A percentile compares a stretch with the other conserved stretches of the same genome.
Conservation (phyloP, 306 rosid genomes). For the Cercis canadensis region DNA sequence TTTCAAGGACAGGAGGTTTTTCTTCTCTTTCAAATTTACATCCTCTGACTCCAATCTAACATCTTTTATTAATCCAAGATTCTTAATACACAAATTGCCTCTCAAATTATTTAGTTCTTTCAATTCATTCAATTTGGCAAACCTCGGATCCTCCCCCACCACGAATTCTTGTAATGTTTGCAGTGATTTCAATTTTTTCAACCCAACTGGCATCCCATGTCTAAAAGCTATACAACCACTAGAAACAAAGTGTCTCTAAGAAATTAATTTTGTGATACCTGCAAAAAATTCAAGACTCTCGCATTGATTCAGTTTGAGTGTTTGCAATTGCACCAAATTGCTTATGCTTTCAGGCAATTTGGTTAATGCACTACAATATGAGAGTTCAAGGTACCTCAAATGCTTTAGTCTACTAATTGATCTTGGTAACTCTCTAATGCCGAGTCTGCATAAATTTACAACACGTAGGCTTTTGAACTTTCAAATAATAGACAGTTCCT, state of each 20-base stretch:
- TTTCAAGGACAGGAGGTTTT: neutral
- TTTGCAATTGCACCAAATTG: too few species aligned
- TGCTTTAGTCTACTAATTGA: neutral
- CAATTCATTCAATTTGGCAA: neutral
- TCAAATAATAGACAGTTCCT: too few species aligned
- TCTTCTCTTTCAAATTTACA: neutral
- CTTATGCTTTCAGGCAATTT: too few species aligned
- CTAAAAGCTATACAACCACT: accelerated
- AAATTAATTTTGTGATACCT: neutral
- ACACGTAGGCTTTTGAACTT: neutral
- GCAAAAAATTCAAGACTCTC: too few species aligned
- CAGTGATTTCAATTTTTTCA: conserved; percentile 5
- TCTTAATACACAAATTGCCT: neutral
- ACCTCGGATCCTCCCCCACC: too few species aligned
- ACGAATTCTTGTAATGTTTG: neutral
- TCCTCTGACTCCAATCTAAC: neutral
- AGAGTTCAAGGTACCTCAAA: neutral
- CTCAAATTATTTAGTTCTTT: too few species aligned
- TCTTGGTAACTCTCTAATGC: neutral
- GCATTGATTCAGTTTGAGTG: too few species aligned
- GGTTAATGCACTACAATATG: neutral
- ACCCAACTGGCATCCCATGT: neutral
- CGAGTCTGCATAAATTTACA: neutral
- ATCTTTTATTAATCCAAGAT: neutral
- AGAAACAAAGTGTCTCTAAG: neutral